A percentile compares a stretch with the other conserved stretches of the same genome.
Evolutionary conservation across 1,139 yeast species (phyloP).

Genomic region (Yarrowia galli): DNA sequence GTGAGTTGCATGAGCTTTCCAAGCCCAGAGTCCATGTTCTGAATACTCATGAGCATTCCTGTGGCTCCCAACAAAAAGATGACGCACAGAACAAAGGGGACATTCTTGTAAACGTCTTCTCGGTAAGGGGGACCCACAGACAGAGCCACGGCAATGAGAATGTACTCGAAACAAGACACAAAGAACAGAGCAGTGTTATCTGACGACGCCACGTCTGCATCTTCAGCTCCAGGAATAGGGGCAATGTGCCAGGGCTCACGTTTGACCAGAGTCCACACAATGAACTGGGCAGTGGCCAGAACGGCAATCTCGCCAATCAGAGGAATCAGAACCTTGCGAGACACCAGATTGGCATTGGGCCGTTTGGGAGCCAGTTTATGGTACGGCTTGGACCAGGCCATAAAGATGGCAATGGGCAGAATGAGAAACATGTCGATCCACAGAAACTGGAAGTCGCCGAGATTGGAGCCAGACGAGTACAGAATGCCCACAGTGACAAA

Average conservation of each 20-base stretch:
- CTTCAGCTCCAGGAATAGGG: conserved; percentile 82
- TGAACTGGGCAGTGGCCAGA: conserved; percentile 68
- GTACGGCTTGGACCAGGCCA: conserved; percentile 96
- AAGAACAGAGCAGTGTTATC: conserved; percentile 88
- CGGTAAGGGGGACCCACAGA: conserved; percentile 97
- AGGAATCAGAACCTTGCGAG: conserved; percentile 85
- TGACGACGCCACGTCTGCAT: conserved; percentile 82
- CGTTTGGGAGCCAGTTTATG: conserved; percentile 67
- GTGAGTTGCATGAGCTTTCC: conserved; percentile 83
- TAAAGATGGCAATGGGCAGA: conserved; percentile 89
- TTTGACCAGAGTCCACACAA: conserved; percentile 66
- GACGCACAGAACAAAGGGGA: conserved; percentile 74
- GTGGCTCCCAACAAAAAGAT: conserved; percentile 60
- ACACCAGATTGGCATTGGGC: conserved; percentile 93
- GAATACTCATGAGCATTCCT: conserved; percentile 55
- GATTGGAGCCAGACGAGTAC: conserved; percentile 86
- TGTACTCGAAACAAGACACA: conserved; percentile 86
- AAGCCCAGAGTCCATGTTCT: conserved; percentile 56
- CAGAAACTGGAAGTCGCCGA: conserved; percentile 97
- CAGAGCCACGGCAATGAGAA: conserved; percentile 77
- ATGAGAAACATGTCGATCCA: conserved; percentile 91
- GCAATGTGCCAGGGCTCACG: conserved; percentile 74
- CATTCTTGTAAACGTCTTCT: conserved; percentile 71
- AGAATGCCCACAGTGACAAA: conserved; percentile 84
- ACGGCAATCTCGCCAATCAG: conserved; percentile 73